A percentile compares a stretch with the other conserved stretches of the same genome.
Evolutionary conservation across 1,139 yeast genomes (phyloP).

Genomic region (Wickerhamomyces sp.): DNA sequence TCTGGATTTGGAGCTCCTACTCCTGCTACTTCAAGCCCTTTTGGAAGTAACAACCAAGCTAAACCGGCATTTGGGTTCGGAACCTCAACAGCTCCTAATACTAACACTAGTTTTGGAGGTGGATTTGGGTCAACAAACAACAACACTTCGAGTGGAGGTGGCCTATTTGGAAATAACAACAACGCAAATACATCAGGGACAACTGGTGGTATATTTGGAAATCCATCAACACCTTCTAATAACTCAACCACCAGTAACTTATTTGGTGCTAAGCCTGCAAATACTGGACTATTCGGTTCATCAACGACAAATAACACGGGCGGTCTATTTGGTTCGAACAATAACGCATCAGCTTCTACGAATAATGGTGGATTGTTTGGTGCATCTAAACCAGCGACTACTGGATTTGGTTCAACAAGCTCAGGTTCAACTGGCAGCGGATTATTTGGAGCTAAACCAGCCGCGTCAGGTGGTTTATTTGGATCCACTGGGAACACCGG

Average conservation of each 20-base stretch:
- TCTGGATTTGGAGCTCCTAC: constrained; percentile 21
- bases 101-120: constrained; percentile 8
- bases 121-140: background rate
- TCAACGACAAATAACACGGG: background rate
- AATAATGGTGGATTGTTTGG: constrained; percentile 27
- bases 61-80: constrained; percentile 6
- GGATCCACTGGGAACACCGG: constrained; percentile 28
- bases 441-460: constrained; percentile 6
- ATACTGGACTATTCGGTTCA: constrained; percentile 9
- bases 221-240: constrained; percentile 1
- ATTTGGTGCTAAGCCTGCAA: constrained; percentile 33
- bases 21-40: background rate
- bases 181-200: background rate
- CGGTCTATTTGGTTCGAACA: background rate
- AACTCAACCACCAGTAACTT: constrained; percentile 27
- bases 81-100: background rate
- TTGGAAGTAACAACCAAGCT: background rate
- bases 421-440: constrained; percentile 11
- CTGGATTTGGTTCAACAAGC: constrained; percentile 8
- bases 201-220: constrained; percentile 26
- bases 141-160: background rate
- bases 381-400: constrained; percentile 4
- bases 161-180: constrained; percentile 6
- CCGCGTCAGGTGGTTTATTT: constrained; percentile 11
- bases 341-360: constrained; percentile 4